Evolutionary conservation across 1,284 basidiomycete genomes (phyloP), one percentile per base, ranked within the genome.

Genomic region (Puccinia triticina): DNA sequence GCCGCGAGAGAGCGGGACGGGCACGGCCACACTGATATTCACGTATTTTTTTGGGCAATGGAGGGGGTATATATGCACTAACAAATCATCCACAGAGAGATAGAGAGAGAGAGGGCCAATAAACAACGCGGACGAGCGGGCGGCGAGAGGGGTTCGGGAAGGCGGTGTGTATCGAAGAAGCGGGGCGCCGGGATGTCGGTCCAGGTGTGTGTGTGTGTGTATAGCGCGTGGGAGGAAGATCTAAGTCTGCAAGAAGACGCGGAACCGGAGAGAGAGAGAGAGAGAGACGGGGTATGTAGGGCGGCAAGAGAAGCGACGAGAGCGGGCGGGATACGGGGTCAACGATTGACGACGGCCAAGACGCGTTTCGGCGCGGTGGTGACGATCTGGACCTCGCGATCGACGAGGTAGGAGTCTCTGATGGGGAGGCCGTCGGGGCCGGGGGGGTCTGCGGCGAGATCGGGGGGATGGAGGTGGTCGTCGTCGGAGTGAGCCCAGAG

Each of bases 261-360:
- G 16, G 21, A 29, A 59, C 21, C 23, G 16, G 21, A 59, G 21
- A 29, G 29, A 59, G 21, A 29, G 16, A 59, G 5, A 59, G 55
- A 59, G 16, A 29, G n/a, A n/a, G n/a, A n/a, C 7, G 16, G 4
- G 55, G 16, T 59, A 59, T 59, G 55, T 23, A n/a, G 29, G 5
- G 4, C 21, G 5, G 55, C 5, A 59, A 59, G 29, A 29, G 29
- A 29, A 59, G 55, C 5, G 55, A 59, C 12, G 55, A 59, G 55
- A 7, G 55, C 7, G 55, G 55, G 55, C 23, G 16, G 55, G 55
- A 26, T n/a, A n/a, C 2, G n/a, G 8, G 40, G 10, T 67, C 48
- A 77, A 64, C 61, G 57, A 66, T 79, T 79, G 11, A 79, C 77
- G n/a, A 79, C 77, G 14, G 77, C 77, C 29, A 79, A 53, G 4